Evolutionary conservation across 306 rosid species (phyloP).

Genomic region (Chamaecrista fasciculata): DNA sequence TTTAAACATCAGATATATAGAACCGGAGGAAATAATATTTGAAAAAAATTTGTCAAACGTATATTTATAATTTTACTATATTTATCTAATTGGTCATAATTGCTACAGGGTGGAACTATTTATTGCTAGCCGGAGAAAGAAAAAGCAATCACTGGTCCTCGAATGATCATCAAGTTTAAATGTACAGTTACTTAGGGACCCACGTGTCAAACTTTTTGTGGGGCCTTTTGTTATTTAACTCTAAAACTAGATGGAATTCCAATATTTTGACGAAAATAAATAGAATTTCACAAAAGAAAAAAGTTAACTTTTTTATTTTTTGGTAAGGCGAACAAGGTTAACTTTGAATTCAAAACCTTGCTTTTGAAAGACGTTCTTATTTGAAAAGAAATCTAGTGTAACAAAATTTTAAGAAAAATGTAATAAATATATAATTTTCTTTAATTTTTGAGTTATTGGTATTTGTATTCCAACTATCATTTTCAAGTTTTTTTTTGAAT

Average conservation of each 20-base stretch:
- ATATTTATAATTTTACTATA: not conserved
- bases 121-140: not conserved
- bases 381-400: too few species aligned
- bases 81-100: not conserved
- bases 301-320: not conserved
- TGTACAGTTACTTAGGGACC: not conserved
- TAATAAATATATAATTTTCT: too few species aligned
- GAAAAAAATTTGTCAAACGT: too few species aligned
- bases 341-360: too few species aligned
- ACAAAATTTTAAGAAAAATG: too few species aligned
- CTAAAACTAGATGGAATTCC: not conserved
- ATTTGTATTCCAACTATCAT: too few species aligned
- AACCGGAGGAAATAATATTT: too few species aligned
- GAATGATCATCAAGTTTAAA: not conserved
- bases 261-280: not conserved
- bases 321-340: too few species aligned
- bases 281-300: not conserved
- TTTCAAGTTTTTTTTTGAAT: too few species aligned
- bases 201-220: constrained; percentile 18
- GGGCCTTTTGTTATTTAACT: not conserved
- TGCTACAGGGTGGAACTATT: not conserved
- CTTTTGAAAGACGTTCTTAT: too few species aligned
- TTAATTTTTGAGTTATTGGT: too few species aligned
- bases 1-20: too few species aligned
- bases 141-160: constrained; percentile 14